These are phyloP conservation scores for Leucogyrophana mollusca DNA, from an alignment of 768 basidiomycete species.

Conservation along the genomic window DNA sequence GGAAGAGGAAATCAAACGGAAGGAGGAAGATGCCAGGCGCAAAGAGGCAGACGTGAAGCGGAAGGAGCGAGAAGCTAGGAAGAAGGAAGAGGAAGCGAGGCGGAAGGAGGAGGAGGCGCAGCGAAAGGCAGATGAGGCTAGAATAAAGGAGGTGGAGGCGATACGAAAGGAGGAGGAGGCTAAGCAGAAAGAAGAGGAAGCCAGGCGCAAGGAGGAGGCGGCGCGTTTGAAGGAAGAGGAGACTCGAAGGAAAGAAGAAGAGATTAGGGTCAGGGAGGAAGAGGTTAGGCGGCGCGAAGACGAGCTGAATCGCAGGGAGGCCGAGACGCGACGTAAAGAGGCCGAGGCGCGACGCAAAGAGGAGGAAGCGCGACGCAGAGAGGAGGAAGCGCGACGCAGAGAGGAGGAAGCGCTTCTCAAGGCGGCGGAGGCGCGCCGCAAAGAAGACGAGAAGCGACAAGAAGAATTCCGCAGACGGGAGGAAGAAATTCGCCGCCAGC, in stretches of 20 bases:
- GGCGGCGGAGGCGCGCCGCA: conserved; percentile 26
- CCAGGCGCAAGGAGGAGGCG: conserved; percentile 19
- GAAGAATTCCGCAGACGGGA: conserved; percentile 29
- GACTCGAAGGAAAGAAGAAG: conserved; percentile 24
- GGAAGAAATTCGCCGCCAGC: conserved; percentile 28
- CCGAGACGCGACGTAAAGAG: conserved; percentile 21
- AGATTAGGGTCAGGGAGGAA: conserved; percentile 29
- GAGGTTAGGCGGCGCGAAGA: conserved; percentile 28
- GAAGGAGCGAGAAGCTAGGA: conserved; percentile 26
- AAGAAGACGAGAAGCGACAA: conserved; percentile 25
- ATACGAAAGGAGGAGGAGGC: conserved; percentile 22
- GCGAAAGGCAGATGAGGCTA: conserved; percentile 23
- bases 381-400: conserved; percentile 11
- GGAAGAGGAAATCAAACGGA: conserved; percentile 8
- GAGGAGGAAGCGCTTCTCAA: conserved; percentile 19
- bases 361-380: conserved; percentile 15
- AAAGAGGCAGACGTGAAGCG: conserved; percentile 25
- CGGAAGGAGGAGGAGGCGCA: conserved; percentile 19
- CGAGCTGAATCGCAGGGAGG: conserved; percentile 22
- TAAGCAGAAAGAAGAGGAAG: conserved; percentile 24
- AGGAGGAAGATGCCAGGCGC: conserved; percentile 16
- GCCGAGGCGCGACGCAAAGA: conserved; percentile 14
- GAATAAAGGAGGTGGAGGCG: conserved; percentile 28
- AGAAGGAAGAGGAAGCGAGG: conserved; percentile 24
- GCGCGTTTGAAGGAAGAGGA: conserved; percentile 24